Evolutionary conservation across 2,329 filamentous ascomycete genomes (phyloP), one percentile per base, ranked within the genome.

Genomic region (Ophiocordyceps camponoti-floridani): DNA sequence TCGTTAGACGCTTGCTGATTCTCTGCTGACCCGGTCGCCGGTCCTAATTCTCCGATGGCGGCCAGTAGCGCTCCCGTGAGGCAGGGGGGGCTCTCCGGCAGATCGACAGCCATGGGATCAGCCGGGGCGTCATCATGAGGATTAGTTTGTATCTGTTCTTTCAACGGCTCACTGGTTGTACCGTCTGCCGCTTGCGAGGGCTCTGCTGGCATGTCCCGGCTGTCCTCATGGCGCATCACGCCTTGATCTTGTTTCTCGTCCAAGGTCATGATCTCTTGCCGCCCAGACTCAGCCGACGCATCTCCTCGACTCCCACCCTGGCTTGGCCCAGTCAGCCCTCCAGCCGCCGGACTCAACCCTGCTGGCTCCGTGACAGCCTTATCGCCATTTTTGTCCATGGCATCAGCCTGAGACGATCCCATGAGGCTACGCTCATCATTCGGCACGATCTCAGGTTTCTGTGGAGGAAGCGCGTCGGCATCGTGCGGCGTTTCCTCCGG

Each of bases 1-100:
- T 42, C 42, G 14, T 35, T 41, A 30, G 28, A 30, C 10, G 30
- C 45, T 3, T 42, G 42, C 31, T 46, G 51, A 4, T 47, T 47
- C 37, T 43, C 30, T 40, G 28, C n/a, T 8, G 26, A 18, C 18
- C 27, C 9, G n/a, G 18, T 42, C 10, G 44, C 31, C 48, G 54
- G 19, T 10, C 56, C 55, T 14, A 67, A 54, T 7, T 62, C 63
- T 4, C 61, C 62, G 8, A 69, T 56, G 26, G 64, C 63, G 10
- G 66, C 66, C 49, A 69, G 66, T 1, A 69, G 58, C 1, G 65
- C 65, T 27, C 59, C 52, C 4, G 64, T 67, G 2, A 69, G 54
- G 4, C 60, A 64, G 1, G 61, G 57, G 0, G 62, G 58, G 47
- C 56, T 61, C 23, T 54, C 53, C 4, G 60, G 58, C 26, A 54